Percentiles rank a stretch among this genome's conserved stretches.
Conservation (phyloP, 164 flowering plant genomes). For the Saururus chinensis region DNA sequence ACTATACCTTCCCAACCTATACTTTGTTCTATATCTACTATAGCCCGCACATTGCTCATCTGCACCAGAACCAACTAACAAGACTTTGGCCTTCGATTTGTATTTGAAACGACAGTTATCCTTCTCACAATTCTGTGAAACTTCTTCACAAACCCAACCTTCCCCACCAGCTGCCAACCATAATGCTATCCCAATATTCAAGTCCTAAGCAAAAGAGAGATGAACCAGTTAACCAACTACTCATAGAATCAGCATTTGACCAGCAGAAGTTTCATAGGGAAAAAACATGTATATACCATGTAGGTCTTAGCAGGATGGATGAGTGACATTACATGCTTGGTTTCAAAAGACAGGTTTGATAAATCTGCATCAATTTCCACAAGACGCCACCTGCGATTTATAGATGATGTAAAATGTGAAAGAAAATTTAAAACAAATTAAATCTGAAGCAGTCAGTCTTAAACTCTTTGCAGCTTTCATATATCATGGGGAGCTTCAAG, state of each 20-base stretch:
- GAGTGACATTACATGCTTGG: slow-evolving; percentile 76
- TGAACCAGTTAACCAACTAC: background rate
- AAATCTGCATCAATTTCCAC: slow-evolving; percentile 92
- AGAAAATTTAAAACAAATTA: no score
- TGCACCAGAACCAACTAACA: slow-evolving; percentile 95
- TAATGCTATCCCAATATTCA: slow-evolving; percentile 87
- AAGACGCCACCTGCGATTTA: slow-evolving; percentile 75
- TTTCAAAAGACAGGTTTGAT: slow-evolving; percentile 51
- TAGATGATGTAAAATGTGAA: background rate
- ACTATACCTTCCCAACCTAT: slow-evolving; percentile 58
- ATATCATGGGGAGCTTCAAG: no score
- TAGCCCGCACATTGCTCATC: slow-evolving; percentile 99
- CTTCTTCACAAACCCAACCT: slow-evolving; percentile 56
- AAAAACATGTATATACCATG: slow-evolving; percentile 58
- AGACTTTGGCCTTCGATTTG: slow-evolving; percentile 66
- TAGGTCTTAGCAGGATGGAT: slow-evolving; percentile 91
- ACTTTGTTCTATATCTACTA: slow-evolving; percentile 87
- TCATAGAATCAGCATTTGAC: background rate
- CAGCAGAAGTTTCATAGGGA: background rate
- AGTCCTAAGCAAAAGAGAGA: slow-evolving; percentile 38
- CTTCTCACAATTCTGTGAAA: slow-evolving; percentile 7
- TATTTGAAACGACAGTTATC: slow-evolving; percentile 30
- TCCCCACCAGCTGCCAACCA: slow-evolving; percentile 94
- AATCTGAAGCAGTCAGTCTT: background rate
- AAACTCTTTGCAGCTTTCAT: background rate